Evolutionary conservation across 2,329 filamentous ascomycete species (phyloP).

Genomic region (Hymenoscyphus occultus): DNA sequence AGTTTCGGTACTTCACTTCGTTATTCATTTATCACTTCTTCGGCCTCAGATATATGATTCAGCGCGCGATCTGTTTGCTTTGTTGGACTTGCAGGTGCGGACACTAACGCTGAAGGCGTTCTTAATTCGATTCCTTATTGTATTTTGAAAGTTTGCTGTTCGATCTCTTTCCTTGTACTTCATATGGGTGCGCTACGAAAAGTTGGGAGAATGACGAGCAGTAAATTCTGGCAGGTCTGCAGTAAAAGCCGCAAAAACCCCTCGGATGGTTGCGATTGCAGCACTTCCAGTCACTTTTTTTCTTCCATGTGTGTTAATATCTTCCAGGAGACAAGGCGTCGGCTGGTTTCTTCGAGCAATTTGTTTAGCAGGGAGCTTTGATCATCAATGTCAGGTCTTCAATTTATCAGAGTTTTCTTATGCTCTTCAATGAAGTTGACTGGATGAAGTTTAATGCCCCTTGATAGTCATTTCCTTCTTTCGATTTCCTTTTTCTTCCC

Average conservation of each 20-base stretch:
- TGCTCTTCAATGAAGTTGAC: neutral
- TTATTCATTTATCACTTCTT: constrained; percentile 3
- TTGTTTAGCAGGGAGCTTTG: neutral
- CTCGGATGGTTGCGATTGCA: neutral
- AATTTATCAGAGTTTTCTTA: neutral
- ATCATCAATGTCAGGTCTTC: constrained; percentile 1
- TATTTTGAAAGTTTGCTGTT: constrained; percentile 14
- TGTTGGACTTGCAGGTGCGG: neutral
- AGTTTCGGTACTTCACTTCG: constrained; percentile 10
- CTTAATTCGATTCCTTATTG: constrained; percentile 12
- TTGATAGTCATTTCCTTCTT: neutral
- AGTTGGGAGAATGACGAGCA: neutral
- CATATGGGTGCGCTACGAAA: neutral
- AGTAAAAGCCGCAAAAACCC: neutral
- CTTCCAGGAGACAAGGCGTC: neutral
- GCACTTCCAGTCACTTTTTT: neutral
- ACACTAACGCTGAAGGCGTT: neutral
- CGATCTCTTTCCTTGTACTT: constrained; percentile 1
- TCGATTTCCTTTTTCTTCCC: neutral
- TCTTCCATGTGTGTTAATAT: neutral
- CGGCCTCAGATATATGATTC: neutral
- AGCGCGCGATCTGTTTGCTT: constrained; percentile 3
- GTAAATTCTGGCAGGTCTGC: neutral
- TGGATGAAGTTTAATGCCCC: constrained; percentile 1
- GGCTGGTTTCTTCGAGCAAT: neutral